Evolutionary conservation across 2,329 filamentous ascomycete genomes (phyloP), one percentile per base, ranked within the genome.

Genomic region (Arthrobotrys sinensis): DNA sequence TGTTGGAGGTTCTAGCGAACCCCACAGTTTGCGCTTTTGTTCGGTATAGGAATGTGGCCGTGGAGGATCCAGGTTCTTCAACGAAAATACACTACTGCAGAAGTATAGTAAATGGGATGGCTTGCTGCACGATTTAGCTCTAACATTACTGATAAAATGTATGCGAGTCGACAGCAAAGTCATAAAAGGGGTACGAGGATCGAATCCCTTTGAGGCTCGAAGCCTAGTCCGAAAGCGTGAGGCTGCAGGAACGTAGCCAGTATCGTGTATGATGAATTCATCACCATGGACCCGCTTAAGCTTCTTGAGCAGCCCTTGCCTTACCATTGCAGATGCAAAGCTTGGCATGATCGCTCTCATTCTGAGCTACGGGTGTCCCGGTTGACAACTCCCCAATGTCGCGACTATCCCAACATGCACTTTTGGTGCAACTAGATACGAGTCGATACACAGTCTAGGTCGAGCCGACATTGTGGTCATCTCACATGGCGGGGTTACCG

Each of bases 111-210:
- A 14, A 52, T 52, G 24, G 3, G 1, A 14, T 14, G 2, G 21
- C 7, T 52, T 4, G 11, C 7, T 32, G 19, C 16, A 24, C 7
- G 11, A 19, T 3, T 34, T 24, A 12, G 10, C 14, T 8, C 68
- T 57, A 48, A 28, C 32, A 73, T 73, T 73, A 50, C 69, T 73
- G 69, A 11, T 65, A 60, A 57, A 60, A 73, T 73, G 60, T 60
- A 60, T 50, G 60, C n/a, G 10, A 4, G 19, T 53, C 45, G 5
- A n/a, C 3, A 14, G n/a, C 21, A 38, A 38, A 12, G 36, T 12
- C 24, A 28, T 28, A 28, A 28, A 28, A 28, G 24, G 24, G 28
- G n/a, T n/a, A 24, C 3, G 3, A 21, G 28, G 12, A 1, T 55
- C 19, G 19, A 3, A 36, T 32, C 52, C 19, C 4, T 57, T 11